phyloP scores from a whole-genome alignment of 805 yeast genomes.

The Schwanniomyces occidentalis region DNA sequence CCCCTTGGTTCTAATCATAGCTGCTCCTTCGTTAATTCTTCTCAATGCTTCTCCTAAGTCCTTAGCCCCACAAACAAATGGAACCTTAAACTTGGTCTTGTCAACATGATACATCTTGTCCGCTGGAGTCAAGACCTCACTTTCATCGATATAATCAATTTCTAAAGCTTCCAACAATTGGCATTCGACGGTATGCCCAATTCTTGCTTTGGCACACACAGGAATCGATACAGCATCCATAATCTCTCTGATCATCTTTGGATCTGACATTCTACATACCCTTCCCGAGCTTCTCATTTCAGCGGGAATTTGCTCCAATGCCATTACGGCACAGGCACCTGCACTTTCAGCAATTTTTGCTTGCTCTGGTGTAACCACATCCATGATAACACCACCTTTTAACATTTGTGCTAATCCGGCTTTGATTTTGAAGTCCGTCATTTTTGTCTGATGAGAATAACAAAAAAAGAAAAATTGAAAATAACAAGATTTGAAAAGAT shows the following conservation, averaged over 20 bases:
- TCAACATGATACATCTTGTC: conserved; percentile 65
- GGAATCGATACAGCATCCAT: conserved; percentile 71
- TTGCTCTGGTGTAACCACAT: conserved; percentile 77
- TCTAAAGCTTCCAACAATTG: conserved; percentile 70
- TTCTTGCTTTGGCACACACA: conserved; percentile 85
- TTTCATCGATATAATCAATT: conserved; percentile 80
- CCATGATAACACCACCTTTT: conserved; percentile 76
- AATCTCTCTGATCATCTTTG: conserved; percentile 71
- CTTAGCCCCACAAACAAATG: conserved; percentile 84
- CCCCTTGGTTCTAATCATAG: conserved; percentile 85
- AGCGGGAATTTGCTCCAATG: conserved; percentile 80
- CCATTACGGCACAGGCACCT: conserved; percentile 91
- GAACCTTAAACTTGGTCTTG: conserved; percentile 62
- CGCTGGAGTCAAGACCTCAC: conserved; percentile 83
- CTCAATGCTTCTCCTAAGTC: conserved; percentile 81
- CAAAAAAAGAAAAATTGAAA: too few relatives aligned
- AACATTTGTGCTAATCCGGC: conserved; percentile 86
- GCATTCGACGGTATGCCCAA: conserved; percentile 83
- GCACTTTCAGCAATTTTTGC: conserved; percentile 79
- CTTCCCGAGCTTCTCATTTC: conserved; percentile 81
- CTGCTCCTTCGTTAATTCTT: conserved; percentile 79
- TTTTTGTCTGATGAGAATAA: too few relatives aligned
- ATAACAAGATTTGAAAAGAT: too few relatives aligned
- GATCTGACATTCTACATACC: conserved; percentile 86
- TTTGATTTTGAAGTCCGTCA: conserved; percentile 53